Percentiles rank a stretch among this genome's conserved stretches.
These are phyloP conservation scores for Tulasnella sp. DNA, from an alignment of 768 basidiomycete genomes.

Conservation along the genomic window DNA sequence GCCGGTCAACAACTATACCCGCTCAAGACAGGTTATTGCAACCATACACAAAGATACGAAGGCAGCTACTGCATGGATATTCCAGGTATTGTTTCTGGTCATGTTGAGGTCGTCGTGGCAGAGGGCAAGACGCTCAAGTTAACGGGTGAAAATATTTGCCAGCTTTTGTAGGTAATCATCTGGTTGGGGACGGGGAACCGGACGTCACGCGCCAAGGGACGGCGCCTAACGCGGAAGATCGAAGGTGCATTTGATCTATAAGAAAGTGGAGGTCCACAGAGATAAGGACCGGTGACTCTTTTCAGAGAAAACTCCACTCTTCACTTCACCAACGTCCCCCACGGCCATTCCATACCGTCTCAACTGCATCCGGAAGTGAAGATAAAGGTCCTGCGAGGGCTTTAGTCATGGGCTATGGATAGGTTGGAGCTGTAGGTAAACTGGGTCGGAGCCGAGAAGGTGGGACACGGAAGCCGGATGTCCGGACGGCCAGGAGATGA, in stretches of 20 bases:
- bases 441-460: background rate
- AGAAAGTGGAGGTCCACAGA: background rate
- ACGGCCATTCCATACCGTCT: background rate
- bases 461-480: background rate
- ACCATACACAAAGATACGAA: slow-evolving; percentile 25
- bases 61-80: slow-evolving; percentile 8
- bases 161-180: background rate
- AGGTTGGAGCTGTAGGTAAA: background rate
- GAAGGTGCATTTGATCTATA: background rate
- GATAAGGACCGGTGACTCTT: background rate
- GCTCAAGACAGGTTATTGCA: background rate
- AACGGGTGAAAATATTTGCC: background rate
- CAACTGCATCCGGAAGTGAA: background rate
- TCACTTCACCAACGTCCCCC: background rate
- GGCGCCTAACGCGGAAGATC: background rate
- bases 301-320: background rate
- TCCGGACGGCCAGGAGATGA: background rate
- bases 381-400: background rate
- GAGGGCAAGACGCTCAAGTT: background rate
- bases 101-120: background rate
- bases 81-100: slow-evolving; percentile 5
- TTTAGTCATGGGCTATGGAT: background rate
- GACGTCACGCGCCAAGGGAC: background rate
- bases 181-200: background rate
- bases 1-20: background rate